Conservation (phyloP, 2,329 filamentous ascomycete species). For the Aspergillus vadensis region DNA sequence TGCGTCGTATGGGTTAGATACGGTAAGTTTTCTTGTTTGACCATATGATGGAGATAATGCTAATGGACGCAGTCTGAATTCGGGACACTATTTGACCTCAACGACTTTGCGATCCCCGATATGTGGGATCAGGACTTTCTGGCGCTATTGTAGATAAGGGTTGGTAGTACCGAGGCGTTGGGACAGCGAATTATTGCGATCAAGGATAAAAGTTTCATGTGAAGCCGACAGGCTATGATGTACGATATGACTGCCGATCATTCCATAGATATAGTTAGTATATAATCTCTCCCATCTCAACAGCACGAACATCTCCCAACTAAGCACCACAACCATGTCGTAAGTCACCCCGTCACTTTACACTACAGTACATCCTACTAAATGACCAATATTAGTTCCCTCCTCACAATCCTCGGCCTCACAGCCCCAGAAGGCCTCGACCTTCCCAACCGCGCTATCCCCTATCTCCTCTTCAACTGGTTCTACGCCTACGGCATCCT, state of each 20-base stretch:
- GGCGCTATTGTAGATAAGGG: conserved; percentile 6
- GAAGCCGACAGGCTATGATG: neutral
- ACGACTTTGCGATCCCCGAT: conserved; percentile 28
- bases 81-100: conserved; percentile 33
- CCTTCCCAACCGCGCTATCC: conserved; percentile 30
- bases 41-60: neutral
- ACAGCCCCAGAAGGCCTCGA: conserved; percentile 13
- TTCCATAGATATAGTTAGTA: neutral
- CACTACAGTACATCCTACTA: neutral
- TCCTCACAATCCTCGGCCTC: conserved; percentile 29
- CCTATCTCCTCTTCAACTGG: conserved; percentile 44
- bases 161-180: neutral
- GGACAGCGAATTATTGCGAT: neutral
- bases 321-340: conserved; percentile 7
- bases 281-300: conserved; percentile 1
- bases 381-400: neutral
- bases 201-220: neutral
- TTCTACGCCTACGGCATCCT: conserved; percentile 40
- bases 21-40: conserved; percentile 19
- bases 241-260: neutral
- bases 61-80: conserved; percentile 32
- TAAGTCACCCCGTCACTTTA: neutral
- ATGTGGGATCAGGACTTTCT: conserved; percentile 33
- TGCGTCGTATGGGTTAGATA: conserved; percentile 17
- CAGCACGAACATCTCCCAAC: neutral